phyloP scores from a whole-genome alignment of 495 filamentous ascomycete species.

The Bombardia bombarda region DNA sequence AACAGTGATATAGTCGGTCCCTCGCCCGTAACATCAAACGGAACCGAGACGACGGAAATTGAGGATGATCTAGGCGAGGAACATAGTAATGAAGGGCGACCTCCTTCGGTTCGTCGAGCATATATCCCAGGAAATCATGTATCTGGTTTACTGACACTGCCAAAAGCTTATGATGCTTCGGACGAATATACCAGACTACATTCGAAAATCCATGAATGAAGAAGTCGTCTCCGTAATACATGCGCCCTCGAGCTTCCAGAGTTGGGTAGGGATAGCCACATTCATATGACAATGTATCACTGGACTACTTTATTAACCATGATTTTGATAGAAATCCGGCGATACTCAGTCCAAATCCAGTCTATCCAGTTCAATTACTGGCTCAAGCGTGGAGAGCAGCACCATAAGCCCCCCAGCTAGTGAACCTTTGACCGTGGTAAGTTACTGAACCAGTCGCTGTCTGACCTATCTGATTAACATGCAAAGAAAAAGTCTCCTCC shows the following conservation, averaged over 20 bases:
- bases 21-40: constrained; percentile 69
- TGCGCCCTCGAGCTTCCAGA: constrained; percentile 68
- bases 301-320: constrained; percentile 8
- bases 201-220: constrained; percentile 51
- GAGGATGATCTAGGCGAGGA: constrained; percentile 59
- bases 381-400: constrained; percentile 16
- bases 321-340: constrained; percentile 25
- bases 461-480: too few species aligned
- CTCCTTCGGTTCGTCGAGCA: constrained; percentile 28
- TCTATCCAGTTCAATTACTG: constrained; percentile 13
- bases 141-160: constrained; percentile 14
- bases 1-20: constrained; percentile 55
- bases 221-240: constrained; percentile 84
- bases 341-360: constrained; percentile 19
- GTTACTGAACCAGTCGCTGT: constrained; percentile 5
- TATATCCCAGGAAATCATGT: constrained; percentile 5
- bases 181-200: constrained; percentile 46
- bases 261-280: constrained; percentile 64
- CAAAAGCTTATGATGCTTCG: constrained; percentile 50
- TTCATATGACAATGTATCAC: too few species aligned
- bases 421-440: constrained; percentile 24
- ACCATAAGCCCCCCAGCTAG: constrained; percentile 23
- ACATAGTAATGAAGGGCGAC: constrained; percentile 18
- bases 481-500: constrained; percentile 18
- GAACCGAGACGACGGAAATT: constrained; percentile 63